Evolutionary conservation across 2,329 filamentous ascomycete genomes (phyloP), one percentile per base, ranked within the genome.

Genomic region (Cadophora sp.): DNA sequence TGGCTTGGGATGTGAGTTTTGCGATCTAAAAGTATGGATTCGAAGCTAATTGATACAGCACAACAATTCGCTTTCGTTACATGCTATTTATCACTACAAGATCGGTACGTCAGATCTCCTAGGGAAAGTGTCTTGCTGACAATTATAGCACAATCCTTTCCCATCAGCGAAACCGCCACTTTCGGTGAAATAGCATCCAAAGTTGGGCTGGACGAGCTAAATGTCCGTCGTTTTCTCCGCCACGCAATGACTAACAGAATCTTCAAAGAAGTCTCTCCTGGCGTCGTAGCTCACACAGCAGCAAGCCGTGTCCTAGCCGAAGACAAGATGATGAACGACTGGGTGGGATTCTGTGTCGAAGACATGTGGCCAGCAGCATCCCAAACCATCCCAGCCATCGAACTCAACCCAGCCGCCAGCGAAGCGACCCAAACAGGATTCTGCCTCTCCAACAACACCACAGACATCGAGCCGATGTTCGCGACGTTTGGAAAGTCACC

Each of bases 181-280:
- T 79, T 85, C 24, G 63, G 76, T 27, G 79, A 85, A 58, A 81
- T 87, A 3, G 77, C 83, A 59, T 70, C 77, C 53, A 82, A 81
- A 69, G 83, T 82, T 0, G 71, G 79, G 0, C 74, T 86, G 24
- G 82, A 84, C 70, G 77, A 81, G 33, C 79, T 82, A 68, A 85
- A 86, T 71, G 78, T 87, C 20, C 80, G 81, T 14, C 82, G 84
- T 55, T 77, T 85, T 7, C 75, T 87, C 33, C 83, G 86, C 8
- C 82, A 87, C 74, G 85, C 83, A 47, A 88, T 88, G 81, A 87
- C 85, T 14, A 85, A 83, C 70, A 78, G 80, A 13, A 80, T 89
- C 66, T 88, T 89, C 76, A 73, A 78, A 51, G 86, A 89, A 70
- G 81, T 83, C 0, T 74, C 75, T 5, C 82, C 83, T 0, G 83